A percentile compares a stretch with the other conserved stretches of the same genome.
Conservation (phyloP, 164 flowering plant genomes). For the Stephania cephalantha region DNA sequence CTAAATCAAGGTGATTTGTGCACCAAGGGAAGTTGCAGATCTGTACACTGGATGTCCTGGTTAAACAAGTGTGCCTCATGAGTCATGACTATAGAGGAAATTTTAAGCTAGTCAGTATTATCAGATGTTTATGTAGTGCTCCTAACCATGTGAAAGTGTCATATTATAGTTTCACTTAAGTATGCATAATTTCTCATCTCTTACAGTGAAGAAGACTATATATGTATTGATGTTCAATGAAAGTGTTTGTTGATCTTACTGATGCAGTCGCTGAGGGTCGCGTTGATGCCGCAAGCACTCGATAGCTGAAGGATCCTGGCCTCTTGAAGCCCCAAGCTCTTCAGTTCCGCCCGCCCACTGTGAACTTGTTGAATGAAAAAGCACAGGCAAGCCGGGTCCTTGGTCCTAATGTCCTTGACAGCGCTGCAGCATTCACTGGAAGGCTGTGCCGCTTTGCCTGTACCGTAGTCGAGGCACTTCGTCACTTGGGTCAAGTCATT, state of each 20-base stretch:
- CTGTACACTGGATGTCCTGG: not conserved
- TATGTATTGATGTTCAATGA: not conserved
- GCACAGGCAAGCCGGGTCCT: not conserved
- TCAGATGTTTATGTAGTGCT: no score
- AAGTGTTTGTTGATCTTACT: not conserved
- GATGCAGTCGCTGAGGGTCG: not conserved
- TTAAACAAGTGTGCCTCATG: not conserved
- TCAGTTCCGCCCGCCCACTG: not conserved
- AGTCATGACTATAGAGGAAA: no score
- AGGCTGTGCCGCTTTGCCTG: not conserved
- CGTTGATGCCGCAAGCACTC: not conserved
- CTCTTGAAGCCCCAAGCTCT: not conserved
- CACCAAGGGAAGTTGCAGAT: not conserved
- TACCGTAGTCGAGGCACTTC: not conserved
- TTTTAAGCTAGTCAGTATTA: no score
- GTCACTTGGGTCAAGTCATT: not conserved
- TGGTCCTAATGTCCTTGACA: not conserved
- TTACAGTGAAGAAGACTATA: no score
- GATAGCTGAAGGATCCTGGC: conserved; percentile 1
- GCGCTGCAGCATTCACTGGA: not conserved
- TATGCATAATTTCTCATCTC: no score
- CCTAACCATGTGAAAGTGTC: no score
- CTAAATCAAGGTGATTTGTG: not conserved
- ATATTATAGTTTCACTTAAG: no score
- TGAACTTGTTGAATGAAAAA: not conserved